These are phyloP conservation scores for Boletus rufocinnamomeus DNA, from an alignment of 768 basidiomycete genomes.

Conservation along the genomic window DNA sequence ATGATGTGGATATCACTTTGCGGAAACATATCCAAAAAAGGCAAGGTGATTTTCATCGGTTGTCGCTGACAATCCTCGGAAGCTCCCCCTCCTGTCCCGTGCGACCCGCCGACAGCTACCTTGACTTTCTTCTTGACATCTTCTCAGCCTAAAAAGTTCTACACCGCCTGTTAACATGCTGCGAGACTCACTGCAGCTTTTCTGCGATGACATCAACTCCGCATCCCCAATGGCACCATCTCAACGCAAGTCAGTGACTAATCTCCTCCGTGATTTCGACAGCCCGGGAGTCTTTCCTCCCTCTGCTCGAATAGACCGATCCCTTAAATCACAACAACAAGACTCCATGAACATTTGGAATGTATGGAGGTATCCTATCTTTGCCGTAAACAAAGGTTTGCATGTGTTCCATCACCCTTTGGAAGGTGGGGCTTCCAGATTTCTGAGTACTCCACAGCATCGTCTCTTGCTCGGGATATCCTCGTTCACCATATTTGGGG, in stretches of 20 bases:
- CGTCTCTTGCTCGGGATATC: conserved; percentile 60
- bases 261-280: conserved; percentile 54
- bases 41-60: conserved; percentile 11
- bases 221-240: conserved; percentile 19
- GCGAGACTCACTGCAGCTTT: conserved; percentile 25
- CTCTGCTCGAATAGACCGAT: conserved; percentile 69
- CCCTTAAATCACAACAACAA: conserved; percentile 58
- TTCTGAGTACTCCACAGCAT: conserved; percentile 22
- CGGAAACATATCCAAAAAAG: conserved; percentile 26
- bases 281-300: conserved; percentile 71
- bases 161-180: conserved; percentile 21
- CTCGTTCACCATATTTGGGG: conserved; percentile 82
- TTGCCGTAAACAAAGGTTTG: conserved; percentile 68
- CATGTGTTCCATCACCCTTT: neutral
- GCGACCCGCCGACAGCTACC: neutral
- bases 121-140: neutral
- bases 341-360: conserved; percentile 65
- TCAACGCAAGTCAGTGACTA: conserved; percentile 20
- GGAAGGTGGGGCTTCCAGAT: neutral
- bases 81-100: neutral
- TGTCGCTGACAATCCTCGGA: conserved; percentile 2
- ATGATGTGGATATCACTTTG: neutral
- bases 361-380: conserved; percentile 68
- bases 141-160: neutral
- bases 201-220: conserved; percentile 15